A percentile compares a stretch with the other conserved stretches of the same genome.
These are phyloP conservation scores for Truncatella angustata DNA, from an alignment of 2,329 filamentous ascomycete species.

Conservation along the genomic window DNA sequence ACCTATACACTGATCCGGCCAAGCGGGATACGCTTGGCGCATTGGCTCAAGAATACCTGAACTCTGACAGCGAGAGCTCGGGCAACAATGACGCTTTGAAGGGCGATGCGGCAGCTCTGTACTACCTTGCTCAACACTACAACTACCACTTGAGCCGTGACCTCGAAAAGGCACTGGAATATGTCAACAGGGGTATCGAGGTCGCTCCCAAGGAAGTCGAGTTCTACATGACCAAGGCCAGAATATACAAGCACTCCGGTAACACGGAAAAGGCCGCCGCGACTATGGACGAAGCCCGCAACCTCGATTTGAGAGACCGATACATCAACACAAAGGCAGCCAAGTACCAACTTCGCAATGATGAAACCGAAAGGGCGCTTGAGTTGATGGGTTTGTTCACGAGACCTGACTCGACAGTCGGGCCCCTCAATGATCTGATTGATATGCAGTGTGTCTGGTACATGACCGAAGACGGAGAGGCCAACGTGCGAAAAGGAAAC, in stretches of 20 bases:
- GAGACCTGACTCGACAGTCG: conserved; percentile 81
- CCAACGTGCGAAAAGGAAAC: conserved; percentile 79
- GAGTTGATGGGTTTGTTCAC: conserved; percentile 94
- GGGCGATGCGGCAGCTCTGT: conserved; percentile 78
- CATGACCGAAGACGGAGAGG: conserved; percentile 90
- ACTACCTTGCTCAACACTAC: conserved; percentile 96
- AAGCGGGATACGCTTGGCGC: conserved; percentile 78
- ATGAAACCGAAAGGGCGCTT: conserved; percentile 82
- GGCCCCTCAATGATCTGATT: conserved; percentile 83
- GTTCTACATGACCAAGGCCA: conserved; percentile 91
- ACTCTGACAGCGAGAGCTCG: conserved; percentile 45
- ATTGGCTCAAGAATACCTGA: conserved; percentile 76
- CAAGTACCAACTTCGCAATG: conserved; percentile 92
- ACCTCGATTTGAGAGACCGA: conserved; percentile 83
- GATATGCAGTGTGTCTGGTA: conserved; percentile 99
- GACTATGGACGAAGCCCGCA: conserved; percentile 83
- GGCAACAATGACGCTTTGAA: conserved; percentile 44
- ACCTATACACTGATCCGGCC: conserved; percentile 74
- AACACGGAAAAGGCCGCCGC: conserved; percentile 77
- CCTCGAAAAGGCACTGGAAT: conserved; percentile 75
- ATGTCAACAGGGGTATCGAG: conserved; percentile 80
- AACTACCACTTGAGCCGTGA: conserved; percentile 88
- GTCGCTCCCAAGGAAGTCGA: conserved; percentile 80
- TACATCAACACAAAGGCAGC: conserved; percentile 99
- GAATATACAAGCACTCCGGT: conserved; percentile 89